Conservation (phyloP, 495 filamentous ascomycete species). For the Talaromyces trachyspermus region DNA sequence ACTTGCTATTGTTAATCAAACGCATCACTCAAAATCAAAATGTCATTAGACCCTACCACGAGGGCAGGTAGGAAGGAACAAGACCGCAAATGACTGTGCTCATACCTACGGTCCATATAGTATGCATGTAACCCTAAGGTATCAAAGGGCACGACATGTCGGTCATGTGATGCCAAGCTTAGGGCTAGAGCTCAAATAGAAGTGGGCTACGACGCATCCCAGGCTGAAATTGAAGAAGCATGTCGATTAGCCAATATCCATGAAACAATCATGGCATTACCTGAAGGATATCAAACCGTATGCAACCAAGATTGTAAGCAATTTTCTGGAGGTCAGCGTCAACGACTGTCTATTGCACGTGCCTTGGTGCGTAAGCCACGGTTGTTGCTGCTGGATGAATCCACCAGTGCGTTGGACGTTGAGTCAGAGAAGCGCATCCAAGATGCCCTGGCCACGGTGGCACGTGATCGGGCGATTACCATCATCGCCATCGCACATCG, state of each 20-base stretch:
- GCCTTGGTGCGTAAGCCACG: slow-evolving; percentile 66
- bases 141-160: too few species aligned
- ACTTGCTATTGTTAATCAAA: too few species aligned
- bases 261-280: slow-evolving; percentile 46
- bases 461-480: slow-evolving; percentile 58
- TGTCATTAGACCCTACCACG: too few species aligned
- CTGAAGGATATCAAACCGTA: slow-evolving; percentile 56
- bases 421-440: slow-evolving; percentile 67
- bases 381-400: slow-evolving; percentile 71
- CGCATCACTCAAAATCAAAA: too few species aligned
- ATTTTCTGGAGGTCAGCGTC: slow-evolving; percentile 72
- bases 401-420: slow-evolving; percentile 68
- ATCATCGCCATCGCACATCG: slow-evolving; percentile 76
- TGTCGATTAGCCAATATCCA: slow-evolving; percentile 54
- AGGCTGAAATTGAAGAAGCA: slow-evolving; percentile 47
- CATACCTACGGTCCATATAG: too few species aligned
- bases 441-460: slow-evolving; percentile 55
- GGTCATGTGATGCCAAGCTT: too few species aligned
- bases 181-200: too few species aligned
- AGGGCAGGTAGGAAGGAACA: too few species aligned
- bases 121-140: too few species aligned
- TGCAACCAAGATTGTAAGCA: slow-evolving; percentile 55
- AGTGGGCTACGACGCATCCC: slow-evolving; percentile 32
- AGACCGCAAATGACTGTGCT: too few species aligned
- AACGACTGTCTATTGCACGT: slow-evolving; percentile 67